These are phyloP conservation scores for Fusarium ramigenum DNA, from an alignment of 2,329 filamentous ascomycete genomes.

Conservation along the genomic window DNA sequence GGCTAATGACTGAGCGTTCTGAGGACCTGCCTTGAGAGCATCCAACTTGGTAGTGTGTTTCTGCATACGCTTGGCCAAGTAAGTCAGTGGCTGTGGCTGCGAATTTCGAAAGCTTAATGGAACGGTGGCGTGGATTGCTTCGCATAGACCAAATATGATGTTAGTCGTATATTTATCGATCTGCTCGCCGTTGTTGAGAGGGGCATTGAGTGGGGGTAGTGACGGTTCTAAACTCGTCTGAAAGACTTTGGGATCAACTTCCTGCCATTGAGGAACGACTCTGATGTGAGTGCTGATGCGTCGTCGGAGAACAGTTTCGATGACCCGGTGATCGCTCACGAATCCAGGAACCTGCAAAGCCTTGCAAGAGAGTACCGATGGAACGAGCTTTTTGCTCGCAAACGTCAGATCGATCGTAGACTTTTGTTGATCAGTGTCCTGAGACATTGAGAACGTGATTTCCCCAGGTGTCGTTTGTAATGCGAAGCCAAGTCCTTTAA, in stretches of 20 bases:
- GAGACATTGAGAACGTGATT: neutral
- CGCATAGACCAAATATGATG: neutral
- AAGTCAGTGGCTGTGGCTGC: neutral
- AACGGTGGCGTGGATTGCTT: neutral
- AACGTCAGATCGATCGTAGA: neutral
- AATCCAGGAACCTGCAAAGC: neutral
- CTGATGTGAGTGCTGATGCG: neutral
- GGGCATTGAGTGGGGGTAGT: neutral
- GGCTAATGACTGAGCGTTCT: neutral
- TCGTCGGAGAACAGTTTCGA: neutral
- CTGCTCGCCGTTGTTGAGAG: neutral
- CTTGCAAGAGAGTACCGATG: neutral
- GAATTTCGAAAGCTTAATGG: neutral
- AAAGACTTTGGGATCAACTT: neutral
- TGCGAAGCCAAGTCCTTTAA: neutral
- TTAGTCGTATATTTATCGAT: neutral
- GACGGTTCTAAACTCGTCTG: neutral
- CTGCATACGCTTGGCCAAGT: neutral
- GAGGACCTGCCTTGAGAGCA: neutral
- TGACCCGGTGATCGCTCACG: neutral
- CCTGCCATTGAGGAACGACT: neutral
- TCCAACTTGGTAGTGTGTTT: neutral
- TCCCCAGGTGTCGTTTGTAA: neutral
- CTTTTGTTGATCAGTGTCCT: neutral
- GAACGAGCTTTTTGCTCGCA: neutral